Evolutionary conservation across 1,284 basidiomycete genomes (phyloP), one percentile per base, ranked within the genome.

Genomic region (Apiotrichum gamsii): DNA sequence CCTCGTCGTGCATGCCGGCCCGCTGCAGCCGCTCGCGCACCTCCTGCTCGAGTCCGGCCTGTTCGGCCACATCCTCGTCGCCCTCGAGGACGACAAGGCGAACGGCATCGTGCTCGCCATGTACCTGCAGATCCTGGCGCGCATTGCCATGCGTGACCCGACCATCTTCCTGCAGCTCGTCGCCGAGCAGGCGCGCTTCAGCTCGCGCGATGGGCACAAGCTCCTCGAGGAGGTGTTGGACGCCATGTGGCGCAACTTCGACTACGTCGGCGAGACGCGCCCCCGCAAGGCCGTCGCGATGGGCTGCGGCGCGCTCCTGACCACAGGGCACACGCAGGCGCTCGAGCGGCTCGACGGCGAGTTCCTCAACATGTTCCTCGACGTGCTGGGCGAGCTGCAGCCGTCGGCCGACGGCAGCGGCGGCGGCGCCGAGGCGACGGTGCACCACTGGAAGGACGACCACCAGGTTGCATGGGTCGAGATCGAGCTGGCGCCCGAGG

Each of bases 371-470:
- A 75, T 93, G 34, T 93, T 89, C 86, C 74, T 89, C 39, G 90
- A 93, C 60, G 88, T 91, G 5, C 84, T 93, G 35, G 85, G 84
- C 11, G 90, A 93, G 66, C 76, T 90, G 45, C 85, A 90, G 67
- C 81, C 81, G 1, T 72, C 78, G 46, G 64, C 67, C 8, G 21
- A 4, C 71, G 74, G 32, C 62, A 74, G 25, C 39, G 31, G 11
- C 0, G 48, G 48, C 9, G 60, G 56, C 3, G 39, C 54, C 39
- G 67, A 67, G 71, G 47, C 50, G 4, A 49, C 56, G 3, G 49
- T 65, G 13, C 45, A 43, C 39, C 55, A 61, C 35, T 64, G 65
- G 66, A 58, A 56, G 36, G 64, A 65, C 24, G 65, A 67, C 42
- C 55, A 70, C 47, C 38, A 50, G 2, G 48, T 58, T 9, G 34